phyloP scores from a whole-genome alignment of 345 rosid species.

The Eucalyptus sp. region DNA sequence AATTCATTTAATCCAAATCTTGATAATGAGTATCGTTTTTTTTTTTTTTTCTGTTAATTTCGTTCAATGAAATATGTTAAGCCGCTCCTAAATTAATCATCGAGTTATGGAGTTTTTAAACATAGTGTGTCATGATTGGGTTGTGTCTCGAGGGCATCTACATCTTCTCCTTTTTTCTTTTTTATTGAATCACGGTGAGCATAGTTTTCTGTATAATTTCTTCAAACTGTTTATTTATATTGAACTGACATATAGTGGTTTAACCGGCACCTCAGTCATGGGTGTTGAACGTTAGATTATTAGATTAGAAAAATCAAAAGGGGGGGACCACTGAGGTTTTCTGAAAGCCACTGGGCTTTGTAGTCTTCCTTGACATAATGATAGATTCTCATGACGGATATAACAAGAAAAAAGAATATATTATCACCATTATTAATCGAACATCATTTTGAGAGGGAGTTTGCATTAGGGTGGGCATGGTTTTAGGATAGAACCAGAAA shows the following conservation, averaged over 20 bases:
- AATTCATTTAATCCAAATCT: not conserved
- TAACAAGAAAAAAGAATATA: not conserved
- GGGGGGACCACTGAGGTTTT: not conserved
- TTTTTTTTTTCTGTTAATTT: not conserved
- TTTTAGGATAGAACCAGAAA: too few species aligned
- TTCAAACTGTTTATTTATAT: not conserved
- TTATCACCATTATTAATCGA: not conserved
- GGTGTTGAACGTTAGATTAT: not conserved
- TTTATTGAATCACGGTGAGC: not conserved
- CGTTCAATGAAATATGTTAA: fast-evolving
- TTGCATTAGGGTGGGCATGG: too few species aligned
- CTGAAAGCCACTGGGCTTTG: not conserved
- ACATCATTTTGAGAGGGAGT: not conserved
- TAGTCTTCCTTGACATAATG: not conserved
- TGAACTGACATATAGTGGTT: not conserved
- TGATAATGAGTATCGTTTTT: fast-evolving
- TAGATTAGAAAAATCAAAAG: not conserved
- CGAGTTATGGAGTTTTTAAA: not conserved
- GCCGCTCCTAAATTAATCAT: not conserved
- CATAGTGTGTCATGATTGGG: not conserved
- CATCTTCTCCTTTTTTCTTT: too few species aligned
- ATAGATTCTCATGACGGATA: not conserved
- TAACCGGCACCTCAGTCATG: not conserved
- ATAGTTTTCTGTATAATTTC: not conserved
- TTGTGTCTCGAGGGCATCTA: not conserved